Conservation (phyloP, 768 basidiomycete genomes). For the Suillus spraguei region DNA sequence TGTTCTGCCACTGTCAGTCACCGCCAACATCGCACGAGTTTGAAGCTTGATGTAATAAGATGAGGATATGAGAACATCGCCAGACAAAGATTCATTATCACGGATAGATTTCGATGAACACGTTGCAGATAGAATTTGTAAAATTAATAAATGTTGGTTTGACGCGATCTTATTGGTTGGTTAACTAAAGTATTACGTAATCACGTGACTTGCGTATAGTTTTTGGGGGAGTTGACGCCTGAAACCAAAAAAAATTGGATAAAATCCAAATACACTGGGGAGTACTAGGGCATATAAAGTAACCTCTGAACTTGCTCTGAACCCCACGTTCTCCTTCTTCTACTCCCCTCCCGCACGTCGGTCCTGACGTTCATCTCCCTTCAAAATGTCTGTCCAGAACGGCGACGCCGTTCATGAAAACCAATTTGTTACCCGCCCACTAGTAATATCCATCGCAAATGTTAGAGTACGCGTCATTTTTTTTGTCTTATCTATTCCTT, state of each 20-base stretch:
- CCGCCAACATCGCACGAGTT: not conserved
- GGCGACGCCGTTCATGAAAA: conserved; percentile 32
- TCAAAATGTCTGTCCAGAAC: conserved; percentile 36
- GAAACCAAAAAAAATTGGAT: conserved; percentile 11
- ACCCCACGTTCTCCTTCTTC: not conserved
- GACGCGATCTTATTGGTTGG: not conserved
- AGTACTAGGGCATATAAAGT: not conserved
- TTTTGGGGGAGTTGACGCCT: conserved; percentile 7
- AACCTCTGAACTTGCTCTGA: not conserved
- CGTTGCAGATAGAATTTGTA: not conserved
- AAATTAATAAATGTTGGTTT: not conserved
- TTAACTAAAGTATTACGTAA: conserved; percentile 2
- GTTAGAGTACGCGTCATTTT: conserved; percentile 35
- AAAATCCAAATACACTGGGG: conserved; percentile 5
- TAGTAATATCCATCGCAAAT: conserved; percentile 34
- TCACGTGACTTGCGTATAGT: not conserved
- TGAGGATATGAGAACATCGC: not conserved
- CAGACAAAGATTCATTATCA: not conserved
- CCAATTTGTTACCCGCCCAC: conserved; percentile 38
- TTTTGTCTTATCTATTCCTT: conserved; percentile 6
- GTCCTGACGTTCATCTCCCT: conserved; percentile 1
- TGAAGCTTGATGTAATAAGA: not conserved
- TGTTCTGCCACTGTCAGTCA: not conserved
- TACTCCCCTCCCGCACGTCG: conserved; percentile 10
- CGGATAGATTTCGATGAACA: not conserved